These are phyloP conservation scores for Backusella parvicylindrica DNA, from an alignment of 192 early-diverging fungal genomes.

Conservation along the genomic window DNA sequence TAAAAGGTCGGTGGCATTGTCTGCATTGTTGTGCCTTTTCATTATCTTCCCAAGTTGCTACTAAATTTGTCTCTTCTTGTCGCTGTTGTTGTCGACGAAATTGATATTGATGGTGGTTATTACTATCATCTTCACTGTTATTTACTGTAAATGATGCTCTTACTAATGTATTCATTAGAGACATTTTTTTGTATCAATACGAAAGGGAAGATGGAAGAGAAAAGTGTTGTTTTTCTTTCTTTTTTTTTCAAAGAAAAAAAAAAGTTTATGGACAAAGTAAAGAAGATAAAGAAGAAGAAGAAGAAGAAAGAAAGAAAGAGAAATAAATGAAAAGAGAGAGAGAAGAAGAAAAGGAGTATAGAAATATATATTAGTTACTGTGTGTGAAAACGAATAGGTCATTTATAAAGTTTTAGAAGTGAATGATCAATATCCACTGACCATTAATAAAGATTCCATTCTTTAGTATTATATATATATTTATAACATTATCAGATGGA, in stretches of 20 bases:
- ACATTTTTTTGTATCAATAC: neutral
- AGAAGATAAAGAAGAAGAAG: neutral
- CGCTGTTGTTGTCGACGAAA: neutral
- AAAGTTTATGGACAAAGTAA: neutral
- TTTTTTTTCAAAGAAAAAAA: no score
- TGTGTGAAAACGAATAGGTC: slow-evolving; percentile 2
- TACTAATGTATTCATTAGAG: neutral
- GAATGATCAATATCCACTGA: slow-evolving; percentile 1
- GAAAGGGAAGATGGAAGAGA: neutral
- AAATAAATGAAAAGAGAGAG: neutral
- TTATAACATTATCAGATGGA: neutral
- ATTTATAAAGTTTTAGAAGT: neutral
- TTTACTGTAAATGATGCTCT: neutral
- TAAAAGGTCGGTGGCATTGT: slow-evolving; percentile 12
- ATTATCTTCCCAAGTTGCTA: slow-evolving; percentile 13
- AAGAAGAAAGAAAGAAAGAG: neutral
- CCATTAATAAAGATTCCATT: neutral
- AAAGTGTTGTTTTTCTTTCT: neutral
- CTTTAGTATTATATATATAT: neutral
- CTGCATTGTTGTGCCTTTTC: slow-evolving; percentile 15
- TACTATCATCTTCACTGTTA: neutral
- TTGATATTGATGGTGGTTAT: neutral
- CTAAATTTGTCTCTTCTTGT: neutral
- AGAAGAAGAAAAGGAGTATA: neutral
- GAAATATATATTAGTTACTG: neutral